Conservation (phyloP, 805 yeast species). For the Kuraishia hungarica region DNA sequence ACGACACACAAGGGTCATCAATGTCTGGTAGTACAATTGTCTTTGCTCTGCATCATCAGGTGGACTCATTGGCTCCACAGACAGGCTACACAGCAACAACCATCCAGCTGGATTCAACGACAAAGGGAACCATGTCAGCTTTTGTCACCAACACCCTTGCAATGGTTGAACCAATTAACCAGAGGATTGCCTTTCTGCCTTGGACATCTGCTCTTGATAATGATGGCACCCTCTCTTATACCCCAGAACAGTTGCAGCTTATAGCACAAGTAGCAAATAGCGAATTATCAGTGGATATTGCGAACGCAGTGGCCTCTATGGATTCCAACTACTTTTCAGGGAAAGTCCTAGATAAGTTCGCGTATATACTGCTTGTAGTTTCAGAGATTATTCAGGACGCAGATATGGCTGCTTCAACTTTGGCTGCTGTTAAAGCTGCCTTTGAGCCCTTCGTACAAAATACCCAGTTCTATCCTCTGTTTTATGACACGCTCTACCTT, state of each 20-base stretch:
- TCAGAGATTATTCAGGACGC: constrained; percentile 34
- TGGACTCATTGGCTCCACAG: constrained; percentile 15
- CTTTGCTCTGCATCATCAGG: constrained; percentile 49
- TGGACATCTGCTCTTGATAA: constrained; percentile 11
- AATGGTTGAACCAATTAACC: constrained; percentile 30
- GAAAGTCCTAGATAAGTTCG: constrained; percentile 47
- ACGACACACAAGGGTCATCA: constrained; percentile 41
- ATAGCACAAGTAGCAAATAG: constrained; percentile 36
- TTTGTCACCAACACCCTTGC: constrained; percentile 31
- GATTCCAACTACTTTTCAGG: constrained; percentile 46
- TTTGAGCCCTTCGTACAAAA: constrained; percentile 31
- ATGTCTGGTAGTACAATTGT: constrained; percentile 33
- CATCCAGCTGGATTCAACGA: constrained; percentile 33
- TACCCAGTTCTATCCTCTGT: constrained; percentile 38
- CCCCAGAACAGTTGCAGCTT: constrained; percentile 32
- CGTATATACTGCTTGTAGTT: constrained; percentile 44
- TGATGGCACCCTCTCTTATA: constrained; percentile 22
- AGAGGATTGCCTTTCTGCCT: constrained; percentile 27
- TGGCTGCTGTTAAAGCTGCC: constrained; percentile 37
- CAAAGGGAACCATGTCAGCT: constrained; percentile 43
- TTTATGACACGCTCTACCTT: constrained; percentile 45
- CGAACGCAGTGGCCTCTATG: constrained; percentile 25
- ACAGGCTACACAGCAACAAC: constrained; percentile 34
- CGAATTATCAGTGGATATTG: constrained; percentile 36
- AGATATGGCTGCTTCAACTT: constrained; percentile 39